Conservation (phyloP, 169 alveolate genomes). For the Theileria annulata region DNA sequence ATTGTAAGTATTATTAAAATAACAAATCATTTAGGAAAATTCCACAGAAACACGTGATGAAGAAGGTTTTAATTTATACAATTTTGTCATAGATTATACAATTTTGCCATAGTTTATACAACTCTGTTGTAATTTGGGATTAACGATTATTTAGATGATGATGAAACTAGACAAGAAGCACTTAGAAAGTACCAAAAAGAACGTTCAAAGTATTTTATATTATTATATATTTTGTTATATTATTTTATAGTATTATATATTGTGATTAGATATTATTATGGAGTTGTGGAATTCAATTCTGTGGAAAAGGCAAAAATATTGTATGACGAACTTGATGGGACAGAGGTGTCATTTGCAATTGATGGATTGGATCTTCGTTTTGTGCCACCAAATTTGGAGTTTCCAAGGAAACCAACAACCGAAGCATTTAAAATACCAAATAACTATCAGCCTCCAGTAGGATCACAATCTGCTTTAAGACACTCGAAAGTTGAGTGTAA, state of each 20-base stretch:
- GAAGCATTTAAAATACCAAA: constrained; percentile 87
- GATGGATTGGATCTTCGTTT: constrained; percentile 91
- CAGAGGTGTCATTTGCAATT: constrained; percentile 91
- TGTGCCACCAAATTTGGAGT: constrained; percentile 87
- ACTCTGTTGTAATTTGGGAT: not conserved
- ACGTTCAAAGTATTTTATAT: constrained; percentile 44
- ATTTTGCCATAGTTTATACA: not conserved
- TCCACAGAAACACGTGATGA: constrained; percentile 47
- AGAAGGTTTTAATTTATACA: constrained; percentile 24
- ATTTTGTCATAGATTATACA: constrained; percentile 10
- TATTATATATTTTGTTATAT: constrained; percentile 50
- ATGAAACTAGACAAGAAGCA: constrained; percentile 69
- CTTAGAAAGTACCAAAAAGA: constrained; percentile 70
- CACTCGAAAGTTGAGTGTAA: constrained; percentile 92
- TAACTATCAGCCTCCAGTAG: constrained; percentile 86
- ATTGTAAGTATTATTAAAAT: constrained; percentile 52
- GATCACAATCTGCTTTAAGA: constrained; percentile 86
- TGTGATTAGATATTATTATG: constrained; percentile 87
- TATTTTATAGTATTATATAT: constrained; percentile 78
- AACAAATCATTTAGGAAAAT: constrained; percentile 3
- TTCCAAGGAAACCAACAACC: constrained; percentile 90
- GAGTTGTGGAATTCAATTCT: constrained; percentile 89
- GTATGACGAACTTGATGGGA: constrained; percentile 92
- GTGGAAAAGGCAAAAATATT: constrained; percentile 87
- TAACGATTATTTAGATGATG: constrained; percentile 35